These are phyloP conservation scores for Trifolium fragiferum DNA, from an alignment of 306 rosid species.

Conservation along the genomic window DNA sequence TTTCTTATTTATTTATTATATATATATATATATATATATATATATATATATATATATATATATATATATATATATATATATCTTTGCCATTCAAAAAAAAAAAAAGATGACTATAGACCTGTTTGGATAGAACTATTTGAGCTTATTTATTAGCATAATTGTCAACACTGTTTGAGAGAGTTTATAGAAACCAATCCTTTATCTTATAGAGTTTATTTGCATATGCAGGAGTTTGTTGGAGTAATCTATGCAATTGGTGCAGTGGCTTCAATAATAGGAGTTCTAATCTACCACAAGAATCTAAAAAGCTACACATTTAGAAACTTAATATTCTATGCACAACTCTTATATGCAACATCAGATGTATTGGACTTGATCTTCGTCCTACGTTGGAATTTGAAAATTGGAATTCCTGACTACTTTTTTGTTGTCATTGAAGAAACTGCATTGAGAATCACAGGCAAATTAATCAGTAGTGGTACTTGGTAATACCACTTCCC, in stretches of 20 bases:
- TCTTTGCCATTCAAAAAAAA: no score
- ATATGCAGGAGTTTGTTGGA: constrained; percentile 74
- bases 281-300: constrained; percentile 76
- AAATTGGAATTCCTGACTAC: constrained; percentile 65
- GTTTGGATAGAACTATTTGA: no score
- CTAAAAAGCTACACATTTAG: constrained; percentile 66
- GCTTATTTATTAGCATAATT: no score
- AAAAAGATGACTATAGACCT: no score
- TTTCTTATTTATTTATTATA: no score
- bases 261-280: constrained; percentile 69
- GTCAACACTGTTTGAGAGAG: no score
- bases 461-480: no score
- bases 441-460: constrained; percentile 48
- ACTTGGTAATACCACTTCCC: no score
- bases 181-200: background rate
- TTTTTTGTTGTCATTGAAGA: constrained; percentile 68
- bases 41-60: no score
- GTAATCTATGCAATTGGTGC: constrained; percentile 78
- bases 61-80: no score
- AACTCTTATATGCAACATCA: constrained; percentile 59
- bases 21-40: no score
- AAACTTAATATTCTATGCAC: constrained; percentile 61
- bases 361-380: constrained; percentile 70
- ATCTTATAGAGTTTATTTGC: background rate
- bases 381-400: constrained; percentile 69